Percentiles rank a stretch among this genome's conserved stretches.
These are phyloP conservation scores for Strigomonas galati DNA, from an alignment of 208 protist genomes.

Conservation along the genomic window DNA sequence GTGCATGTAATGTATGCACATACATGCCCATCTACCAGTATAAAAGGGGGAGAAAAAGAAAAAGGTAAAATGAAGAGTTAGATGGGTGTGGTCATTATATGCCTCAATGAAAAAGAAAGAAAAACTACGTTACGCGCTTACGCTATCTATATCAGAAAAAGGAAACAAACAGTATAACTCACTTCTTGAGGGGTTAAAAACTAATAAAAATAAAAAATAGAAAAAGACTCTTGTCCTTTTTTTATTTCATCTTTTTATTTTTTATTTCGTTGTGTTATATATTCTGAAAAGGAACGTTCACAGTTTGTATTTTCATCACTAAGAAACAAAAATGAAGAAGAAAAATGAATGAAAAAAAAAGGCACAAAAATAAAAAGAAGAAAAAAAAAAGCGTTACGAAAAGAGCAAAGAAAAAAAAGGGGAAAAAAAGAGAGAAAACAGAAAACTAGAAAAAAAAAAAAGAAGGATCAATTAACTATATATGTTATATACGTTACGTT, in stretches of 20 bases:
- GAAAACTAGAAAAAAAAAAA: neutral
- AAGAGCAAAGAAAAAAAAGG: constrained; percentile 2
- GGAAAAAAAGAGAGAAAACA: constrained; percentile 6
- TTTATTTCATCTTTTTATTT: constrained; percentile 1
- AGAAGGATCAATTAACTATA: constrained; percentile 1
- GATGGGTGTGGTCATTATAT: neutral
- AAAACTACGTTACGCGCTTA: neutral
- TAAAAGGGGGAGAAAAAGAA: constrained; percentile 14
- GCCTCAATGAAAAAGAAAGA: neutral
- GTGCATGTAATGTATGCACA: constrained; percentile 33
- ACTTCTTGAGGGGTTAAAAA: neutral
- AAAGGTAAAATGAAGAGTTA: neutral
- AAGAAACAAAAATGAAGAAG: neutral
- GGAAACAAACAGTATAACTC: constrained; percentile 10
- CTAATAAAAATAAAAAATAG: constrained; percentile 9
- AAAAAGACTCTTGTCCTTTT: constrained; percentile 6
- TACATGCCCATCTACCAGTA: neutral
- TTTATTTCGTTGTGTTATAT: neutral
- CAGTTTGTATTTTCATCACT: neutral
- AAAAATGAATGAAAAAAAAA: neutral
- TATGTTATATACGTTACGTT: neutral
- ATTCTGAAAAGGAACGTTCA: neutral
- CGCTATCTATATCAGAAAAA: constrained; percentile 18
- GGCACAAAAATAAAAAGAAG: constrained; percentile 4
- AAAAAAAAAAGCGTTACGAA: constrained; percentile 4